phyloP scores from a whole-genome alignment of 2,329 filamentous ascomycete genomes.

The Emmonsiellopsis sp. region DNA sequence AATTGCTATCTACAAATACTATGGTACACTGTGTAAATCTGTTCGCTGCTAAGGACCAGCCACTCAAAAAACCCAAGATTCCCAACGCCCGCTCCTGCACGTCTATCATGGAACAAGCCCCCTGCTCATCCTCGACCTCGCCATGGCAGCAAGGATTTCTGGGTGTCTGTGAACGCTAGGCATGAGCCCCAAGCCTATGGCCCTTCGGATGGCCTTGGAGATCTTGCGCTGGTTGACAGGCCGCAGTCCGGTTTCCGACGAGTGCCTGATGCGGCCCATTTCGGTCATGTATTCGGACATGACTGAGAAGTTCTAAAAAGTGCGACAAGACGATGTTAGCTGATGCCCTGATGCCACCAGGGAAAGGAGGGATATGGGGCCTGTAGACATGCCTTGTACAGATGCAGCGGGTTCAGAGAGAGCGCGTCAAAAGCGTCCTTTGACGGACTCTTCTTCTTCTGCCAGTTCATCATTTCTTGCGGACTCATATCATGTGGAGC shows the following conservation, averaged over 20 bases:
- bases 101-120: not conserved
- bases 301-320: constrained; percentile 73
- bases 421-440: constrained; percentile 71
- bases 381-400: constrained; percentile 65
- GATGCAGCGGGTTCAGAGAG: constrained; percentile 67
- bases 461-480: constrained; percentile 75
- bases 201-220: constrained; percentile 82
- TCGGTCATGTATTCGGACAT: constrained; percentile 81
- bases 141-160: constrained; percentile 50
- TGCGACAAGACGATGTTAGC: not conserved
- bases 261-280: constrained; percentile 75
- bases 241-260: constrained; percentile 66
- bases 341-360: not conserved
- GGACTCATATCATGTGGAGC: constrained; percentile 77
- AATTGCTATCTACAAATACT: constrained; percentile 1
- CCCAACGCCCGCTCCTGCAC: not conserved
- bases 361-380: not conserved
- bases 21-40: not conserved
- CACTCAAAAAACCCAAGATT: not conserved
- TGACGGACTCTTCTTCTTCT: constrained; percentile 44
- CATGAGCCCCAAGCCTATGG: constrained; percentile 83
- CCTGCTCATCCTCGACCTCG: constrained; percentile 3
- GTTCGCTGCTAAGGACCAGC: not conserved
- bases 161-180: constrained; percentile 87
- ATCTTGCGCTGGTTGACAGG: constrained; percentile 88